These are phyloP conservation scores for Verbena officinalis DNA, from an alignment of 257 asterid genomes.

Conservation along the genomic window DNA sequence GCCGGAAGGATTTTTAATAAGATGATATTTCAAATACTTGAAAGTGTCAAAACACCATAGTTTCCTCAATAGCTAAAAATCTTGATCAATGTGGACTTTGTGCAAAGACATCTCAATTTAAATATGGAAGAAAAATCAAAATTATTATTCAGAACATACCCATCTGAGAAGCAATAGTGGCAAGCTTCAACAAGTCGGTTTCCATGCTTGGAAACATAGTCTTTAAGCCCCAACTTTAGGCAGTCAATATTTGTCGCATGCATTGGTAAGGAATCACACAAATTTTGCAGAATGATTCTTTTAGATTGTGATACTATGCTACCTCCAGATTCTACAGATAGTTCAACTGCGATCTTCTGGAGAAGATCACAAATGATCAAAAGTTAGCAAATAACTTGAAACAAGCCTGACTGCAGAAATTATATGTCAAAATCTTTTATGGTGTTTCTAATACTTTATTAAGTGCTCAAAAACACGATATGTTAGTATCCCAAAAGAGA, in stretches of 20 bases:
- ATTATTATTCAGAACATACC: slow-evolving; percentile 44
- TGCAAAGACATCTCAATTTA: slow-evolving; percentile 9
- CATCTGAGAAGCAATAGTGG: slow-evolving; percentile 56
- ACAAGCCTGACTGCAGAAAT: slow-evolving; percentile 24
- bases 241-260: slow-evolving; percentile 49
- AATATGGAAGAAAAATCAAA: slow-evolving; percentile 20
- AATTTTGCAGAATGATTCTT: slow-evolving; percentile 46
- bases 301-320: slow-evolving; percentile 37
- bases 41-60: background rate
- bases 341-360: slow-evolving; percentile 81
- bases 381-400: slow-evolving; percentile 30
- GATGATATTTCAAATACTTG: slow-evolving; percentile 1
- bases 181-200: slow-evolving; percentile 53
- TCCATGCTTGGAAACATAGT: slow-evolving; percentile 69
- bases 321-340: slow-evolving; percentile 52
- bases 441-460: background rate
- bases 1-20: background rate
- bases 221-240: slow-evolving; percentile 70
- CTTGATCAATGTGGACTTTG: slow-evolving; percentile 6
- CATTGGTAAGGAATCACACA: slow-evolving; percentile 42
- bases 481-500: too few species aligned
- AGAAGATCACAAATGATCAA: slow-evolving; percentile 31
- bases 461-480: slow-evolving; percentile 16
- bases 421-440: slow-evolving; percentile 17
- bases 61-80: slow-evolving; percentile 10